Conservation (phyloP, 140 eudicot genomes). For the Bidens hawaiensis region DNA sequence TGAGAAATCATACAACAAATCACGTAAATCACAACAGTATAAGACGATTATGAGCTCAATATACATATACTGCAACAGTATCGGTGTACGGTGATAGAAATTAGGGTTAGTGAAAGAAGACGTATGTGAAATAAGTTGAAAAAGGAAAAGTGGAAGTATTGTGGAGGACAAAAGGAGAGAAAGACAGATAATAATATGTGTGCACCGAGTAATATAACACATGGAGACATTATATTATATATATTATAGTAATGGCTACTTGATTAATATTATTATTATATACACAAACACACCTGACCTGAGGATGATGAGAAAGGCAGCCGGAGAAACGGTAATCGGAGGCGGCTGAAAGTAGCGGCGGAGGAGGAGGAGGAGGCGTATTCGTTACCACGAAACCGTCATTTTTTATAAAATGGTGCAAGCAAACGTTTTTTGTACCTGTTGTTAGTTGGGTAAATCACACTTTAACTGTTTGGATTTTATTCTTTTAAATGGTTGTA, state of each 20-base stretch:
- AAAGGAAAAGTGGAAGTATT: slow-evolving; percentile 32
- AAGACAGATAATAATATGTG: slow-evolving; percentile 36
- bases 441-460: neutral
- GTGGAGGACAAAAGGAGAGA: slow-evolving; percentile 31
- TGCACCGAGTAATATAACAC: slow-evolving; percentile 11
- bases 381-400: neutral
- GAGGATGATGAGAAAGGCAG: slow-evolving; percentile 19
- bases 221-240: neutral
- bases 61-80: neutral
- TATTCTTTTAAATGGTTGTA: too few species aligned
- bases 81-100: too few species aligned
- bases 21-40: neutral
- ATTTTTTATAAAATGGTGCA: neutral
- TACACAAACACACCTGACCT: slow-evolving; percentile 7
- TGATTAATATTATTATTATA: too few species aligned
- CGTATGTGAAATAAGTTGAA: slow-evolving; percentile 5
- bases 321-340: slow-evolving; percentile 20
- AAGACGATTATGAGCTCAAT: neutral
- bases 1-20: slow-evolving; percentile 8
- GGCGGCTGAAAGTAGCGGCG: slow-evolving; percentile 16
- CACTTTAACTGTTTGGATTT: neutral
- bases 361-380: slow-evolving; percentile 10
- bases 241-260: neutral
- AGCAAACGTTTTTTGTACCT: neutral
- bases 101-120: slow-evolving; percentile 7